Evolutionary conservation across 768 basidiomycete genomes (phyloP), one percentile per base, ranked within the genome.

Genomic region (Lactarius hengduanensis): DNA sequence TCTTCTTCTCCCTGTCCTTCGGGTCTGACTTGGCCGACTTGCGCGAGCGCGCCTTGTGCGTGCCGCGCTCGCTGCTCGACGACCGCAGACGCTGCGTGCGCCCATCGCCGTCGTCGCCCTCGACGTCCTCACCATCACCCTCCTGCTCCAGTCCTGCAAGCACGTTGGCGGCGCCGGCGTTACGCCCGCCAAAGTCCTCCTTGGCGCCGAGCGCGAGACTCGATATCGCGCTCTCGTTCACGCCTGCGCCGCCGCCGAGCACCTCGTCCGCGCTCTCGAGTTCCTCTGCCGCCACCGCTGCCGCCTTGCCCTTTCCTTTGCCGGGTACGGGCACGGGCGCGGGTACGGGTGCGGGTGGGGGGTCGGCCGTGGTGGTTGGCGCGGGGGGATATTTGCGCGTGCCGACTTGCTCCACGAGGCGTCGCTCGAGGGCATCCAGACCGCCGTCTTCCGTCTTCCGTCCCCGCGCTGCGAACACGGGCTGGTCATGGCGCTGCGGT

Each of bases 391-490:
- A 68, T 71, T 77, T 80, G 59, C 86, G 80, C 22, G 90, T 92
- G 32, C 91, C 91, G 8, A 92, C 90, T 71, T 92, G 86, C 0
- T 84, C 86, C 0, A 89, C 75, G 4, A 93, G 77, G 60, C 86
- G 79, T 57, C 84, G 79, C 72, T 93, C 91, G 9, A 93, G 77
- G 3, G 86, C 90, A 69, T 93, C 90, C 3, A 93, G 76, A 10
- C 90, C 90, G 59, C 80, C 86, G 70, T 84, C 84, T 50, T 67
- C 59, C 7, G 54, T 58, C n/a, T 22, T 5, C 22, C 59, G 65
- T 8, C 10, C 53, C 61, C 5, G 64, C 60, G 5, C 64, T 4
- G 70, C 63, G 28, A 36, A 34, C 15, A 3, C 55, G 28, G 41
- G 50, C 7, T 20, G 28, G 28, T 56, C 50, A 22, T 11, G 63